Evolutionary conservation across 495 filamentous ascomycete species (phyloP).

Genomic region (Aspergillus cavernicola): DNA sequence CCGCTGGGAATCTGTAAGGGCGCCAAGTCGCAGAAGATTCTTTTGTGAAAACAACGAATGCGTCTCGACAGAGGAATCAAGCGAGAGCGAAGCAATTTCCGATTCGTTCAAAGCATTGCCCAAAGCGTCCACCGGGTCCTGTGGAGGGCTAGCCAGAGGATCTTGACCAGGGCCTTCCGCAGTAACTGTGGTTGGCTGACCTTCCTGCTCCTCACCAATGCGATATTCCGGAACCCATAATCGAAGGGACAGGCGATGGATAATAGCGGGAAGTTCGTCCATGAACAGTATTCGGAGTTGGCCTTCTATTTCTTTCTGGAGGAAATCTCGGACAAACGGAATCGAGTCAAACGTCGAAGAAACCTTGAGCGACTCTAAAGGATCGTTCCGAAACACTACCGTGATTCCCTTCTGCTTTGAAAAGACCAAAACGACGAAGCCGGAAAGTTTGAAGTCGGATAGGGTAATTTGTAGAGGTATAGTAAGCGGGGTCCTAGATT

Average conservation of each 20-base stretch:
- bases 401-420: conserved; percentile 95
- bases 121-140: conserved; percentile 70
- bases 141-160: conserved; percentile 73
- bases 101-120: conserved; percentile 71
- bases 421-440: conserved; percentile 96
- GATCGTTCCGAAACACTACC: conserved; percentile 95
- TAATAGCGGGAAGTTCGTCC: conserved; percentile 95
- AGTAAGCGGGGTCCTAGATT: conserved; percentile 67
- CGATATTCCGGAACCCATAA: conserved; percentile 88
- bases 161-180: conserved; percentile 57
- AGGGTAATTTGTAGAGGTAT: conserved; percentile 95
- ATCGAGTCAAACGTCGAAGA: conserved; percentile 99
- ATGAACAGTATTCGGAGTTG: conserved; percentile 90
- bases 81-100: conserved; percentile 68
- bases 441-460: conserved; percentile 94
- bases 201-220: conserved; percentile 52
- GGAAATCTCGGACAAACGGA: conserved; percentile 93
- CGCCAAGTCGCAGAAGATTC: conserved; percentile 72
- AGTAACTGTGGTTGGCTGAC: conserved; percentile 24
- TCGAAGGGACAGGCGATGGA: conserved; percentile 85
- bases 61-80: conserved; percentile 70
- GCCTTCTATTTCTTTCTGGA: conserved; percentile 94
- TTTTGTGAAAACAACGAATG: conserved; percentile 88
- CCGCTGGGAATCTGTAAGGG: conserved; percentile 75
- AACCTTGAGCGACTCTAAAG: conserved; percentile 94